Evolutionary conservation across 2,329 filamentous ascomycete species (phyloP), one percentile per base, ranked within the genome.

Genomic region (Colletotrichum chrysophilum): DNA sequence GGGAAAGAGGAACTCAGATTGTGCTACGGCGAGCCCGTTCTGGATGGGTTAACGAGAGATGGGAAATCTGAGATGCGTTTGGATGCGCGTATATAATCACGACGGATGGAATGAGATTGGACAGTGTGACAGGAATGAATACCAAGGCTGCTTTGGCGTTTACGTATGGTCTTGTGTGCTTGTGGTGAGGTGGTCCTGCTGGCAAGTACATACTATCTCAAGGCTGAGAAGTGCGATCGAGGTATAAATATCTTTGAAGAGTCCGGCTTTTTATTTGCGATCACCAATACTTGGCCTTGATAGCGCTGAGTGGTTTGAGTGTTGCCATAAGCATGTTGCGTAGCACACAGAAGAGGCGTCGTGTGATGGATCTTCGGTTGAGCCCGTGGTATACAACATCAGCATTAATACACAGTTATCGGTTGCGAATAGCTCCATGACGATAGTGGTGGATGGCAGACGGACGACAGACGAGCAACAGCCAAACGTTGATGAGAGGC

Each of bases 141-240:
- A 52, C 43, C 43, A 52, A 52, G 43, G 43, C n/a, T 52, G 43
- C n/a, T 52, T 52, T 52, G 43, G 43, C 43, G n/a, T 21, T 52
- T 21, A 52, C 18, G 6, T 3, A 1, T n/a, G 16, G 38, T 10
- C 16, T 4, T 8, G 36, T 7, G 36, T 43, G 38, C 36, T 2
- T 18, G 1, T 38, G 16, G 16, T 38, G 36, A 16, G 36, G 26
- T 24, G 24, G 24, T 24, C 24, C 24, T 24, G 24, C 24, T 24
- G 24, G 24, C 24, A 24, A 24, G 24, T 24, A 24, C 24, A 4
- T 24, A 4, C 24, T 24, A 24, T 24, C 43, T 12, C 1, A 7
- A 48, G n/a, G 10, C 43, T 48, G 43, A 21, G 43, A 21, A 4
- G 43, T 24, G 5, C n/a, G 10, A 48, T 21, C 18, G 1, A 7